Conservation (phyloP, 2,329 filamentous ascomycete species). For the Colletotrichum tropicicola region DNA sequence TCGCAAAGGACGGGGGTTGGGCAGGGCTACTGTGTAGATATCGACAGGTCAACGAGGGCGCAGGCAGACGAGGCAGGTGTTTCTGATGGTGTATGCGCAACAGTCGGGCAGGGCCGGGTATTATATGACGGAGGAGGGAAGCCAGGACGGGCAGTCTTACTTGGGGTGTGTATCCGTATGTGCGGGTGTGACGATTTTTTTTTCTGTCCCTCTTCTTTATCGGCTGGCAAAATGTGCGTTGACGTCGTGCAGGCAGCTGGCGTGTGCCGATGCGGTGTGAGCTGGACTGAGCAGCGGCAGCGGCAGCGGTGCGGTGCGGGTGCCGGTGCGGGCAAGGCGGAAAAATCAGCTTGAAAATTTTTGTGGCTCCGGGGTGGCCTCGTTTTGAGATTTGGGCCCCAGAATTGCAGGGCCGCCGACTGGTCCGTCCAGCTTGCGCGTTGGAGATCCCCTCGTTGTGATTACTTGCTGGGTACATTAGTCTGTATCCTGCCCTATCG, state of each 20-base stretch:
- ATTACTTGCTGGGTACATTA: background rate
- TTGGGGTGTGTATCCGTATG: background rate
- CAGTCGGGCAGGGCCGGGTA: background rate
- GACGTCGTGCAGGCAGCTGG: background rate
- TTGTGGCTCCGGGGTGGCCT: conserved; percentile 30
- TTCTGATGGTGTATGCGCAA: conserved; percentile 5
- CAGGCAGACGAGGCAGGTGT: background rate
- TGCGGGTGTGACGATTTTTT: background rate
- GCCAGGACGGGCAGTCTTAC: conserved; percentile 20
- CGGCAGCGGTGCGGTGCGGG: background rate
- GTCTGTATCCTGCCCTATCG: background rate
- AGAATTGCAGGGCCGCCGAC: conserved; percentile 7
- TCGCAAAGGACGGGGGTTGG: conserved; percentile 32
- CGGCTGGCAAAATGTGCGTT: conserved; percentile 4
- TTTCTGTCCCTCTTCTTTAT: background rate
- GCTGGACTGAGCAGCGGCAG: background rate
- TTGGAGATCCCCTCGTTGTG: background rate
- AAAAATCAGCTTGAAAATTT: conserved; percentile 16
- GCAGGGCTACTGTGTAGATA: conserved; percentile 19
- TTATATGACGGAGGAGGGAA: conserved; percentile 24
- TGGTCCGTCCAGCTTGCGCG: conserved; percentile 1
- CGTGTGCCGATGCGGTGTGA: background rate
- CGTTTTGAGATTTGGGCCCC: conserved; percentile 23
- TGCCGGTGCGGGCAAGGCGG: background rate
- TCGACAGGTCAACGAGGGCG: conserved; percentile 23